These are phyloP conservation scores for Styphnolobium japonicum DNA, from an alignment of 306 rosid species.

Conservation along the genomic window DNA sequence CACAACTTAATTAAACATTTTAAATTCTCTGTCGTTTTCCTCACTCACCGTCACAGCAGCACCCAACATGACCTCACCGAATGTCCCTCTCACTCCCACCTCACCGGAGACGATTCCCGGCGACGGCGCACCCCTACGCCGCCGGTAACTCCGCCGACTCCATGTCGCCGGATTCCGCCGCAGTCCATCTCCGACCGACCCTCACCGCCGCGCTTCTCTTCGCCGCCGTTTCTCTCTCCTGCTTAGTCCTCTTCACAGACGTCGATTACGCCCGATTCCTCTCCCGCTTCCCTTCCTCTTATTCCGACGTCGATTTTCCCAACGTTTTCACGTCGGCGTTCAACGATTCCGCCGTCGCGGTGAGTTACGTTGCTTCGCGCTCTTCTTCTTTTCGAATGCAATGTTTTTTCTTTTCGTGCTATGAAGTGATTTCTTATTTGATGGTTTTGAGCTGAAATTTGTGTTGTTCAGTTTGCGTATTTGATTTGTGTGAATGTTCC, in stretches of 20 bases:
- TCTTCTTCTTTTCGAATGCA: too few relatives aligned
- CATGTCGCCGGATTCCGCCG: conserved; percentile 31
- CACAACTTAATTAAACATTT: too few relatives aligned
- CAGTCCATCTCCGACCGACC: conserved; percentile 20
- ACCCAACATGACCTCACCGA: conserved; percentile 27
- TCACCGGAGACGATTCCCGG: conserved; percentile 22
- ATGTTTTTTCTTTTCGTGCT: too few relatives aligned
- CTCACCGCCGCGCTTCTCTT: conserved; percentile 39
- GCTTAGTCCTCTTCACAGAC: conserved; percentile 42
- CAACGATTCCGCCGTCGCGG: conserved; percentile 33
- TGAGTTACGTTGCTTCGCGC: conserved; percentile 29
- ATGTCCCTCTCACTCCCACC: conserved; percentile 19
- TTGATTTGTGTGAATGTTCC: neutral
- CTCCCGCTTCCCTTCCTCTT: conserved; percentile 32
- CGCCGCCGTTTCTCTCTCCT: conserved; percentile 44
- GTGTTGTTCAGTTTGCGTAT: neutral
- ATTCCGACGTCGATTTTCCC: conserved; percentile 5
- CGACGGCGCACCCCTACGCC: neutral
- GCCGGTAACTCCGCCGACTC: neutral
- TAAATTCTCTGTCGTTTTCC: neutral
- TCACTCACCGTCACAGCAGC: neutral
- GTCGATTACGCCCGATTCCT: conserved; percentile 37
- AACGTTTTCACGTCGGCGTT: conserved; percentile 18
- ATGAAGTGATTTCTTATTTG: too few relatives aligned
- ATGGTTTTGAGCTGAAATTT: neutral